These are phyloP conservation scores for Hypoxylon subgilvum DNA, from an alignment of 495 filamentous ascomycete genomes.

Conservation along the genomic window DNA sequence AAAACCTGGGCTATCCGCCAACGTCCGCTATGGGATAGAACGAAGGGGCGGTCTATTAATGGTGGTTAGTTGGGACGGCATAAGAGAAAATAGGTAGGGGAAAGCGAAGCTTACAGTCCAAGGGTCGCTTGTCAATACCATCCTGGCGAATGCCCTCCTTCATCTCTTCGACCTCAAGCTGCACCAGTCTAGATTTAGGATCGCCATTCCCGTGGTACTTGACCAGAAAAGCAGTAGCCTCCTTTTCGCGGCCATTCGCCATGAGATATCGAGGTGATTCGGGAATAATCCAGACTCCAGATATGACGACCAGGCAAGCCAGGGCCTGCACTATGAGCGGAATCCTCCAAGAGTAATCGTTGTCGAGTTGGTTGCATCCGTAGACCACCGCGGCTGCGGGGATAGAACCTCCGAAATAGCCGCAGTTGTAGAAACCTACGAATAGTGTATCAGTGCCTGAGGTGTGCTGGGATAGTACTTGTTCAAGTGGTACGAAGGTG, in stretches of 20 bases:
- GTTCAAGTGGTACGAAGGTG: not conserved
- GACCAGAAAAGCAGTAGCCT: conserved; percentile 59
- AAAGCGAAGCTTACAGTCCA: conserved; percentile 45
- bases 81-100: not conserved
- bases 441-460: conserved; percentile 6
- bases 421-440: conserved; percentile 58
- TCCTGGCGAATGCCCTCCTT: conserved; percentile 61
- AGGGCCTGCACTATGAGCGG: conserved; percentile 55
- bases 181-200: conserved; percentile 58
- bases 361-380: conserved; percentile 50
- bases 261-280: conserved; percentile 70
- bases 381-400: conserved; percentile 54
- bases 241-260: conserved; percentile 57
- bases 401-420: conserved; percentile 59
- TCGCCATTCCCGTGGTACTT: conserved; percentile 66
- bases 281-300: conserved; percentile 63
- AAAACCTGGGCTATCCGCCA: conserved; percentile 56
- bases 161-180: conserved; percentile 65
- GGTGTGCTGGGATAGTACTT: not conserved
- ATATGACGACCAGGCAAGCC: conserved; percentile 55
- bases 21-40: conserved; percentile 52
- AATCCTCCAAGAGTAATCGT: conserved; percentile 52
- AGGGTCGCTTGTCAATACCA: conserved; percentile 60
- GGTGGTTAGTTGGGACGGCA: conserved; percentile 1
- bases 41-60: conserved; percentile 49